A percentile compares a stretch with the other conserved stretches of the same genome.
These are phyloP conservation scores for Schoenoplectus triqueter DNA, from an alignment of 202 grass and related monocot species.

Conservation along the genomic window DNA sequence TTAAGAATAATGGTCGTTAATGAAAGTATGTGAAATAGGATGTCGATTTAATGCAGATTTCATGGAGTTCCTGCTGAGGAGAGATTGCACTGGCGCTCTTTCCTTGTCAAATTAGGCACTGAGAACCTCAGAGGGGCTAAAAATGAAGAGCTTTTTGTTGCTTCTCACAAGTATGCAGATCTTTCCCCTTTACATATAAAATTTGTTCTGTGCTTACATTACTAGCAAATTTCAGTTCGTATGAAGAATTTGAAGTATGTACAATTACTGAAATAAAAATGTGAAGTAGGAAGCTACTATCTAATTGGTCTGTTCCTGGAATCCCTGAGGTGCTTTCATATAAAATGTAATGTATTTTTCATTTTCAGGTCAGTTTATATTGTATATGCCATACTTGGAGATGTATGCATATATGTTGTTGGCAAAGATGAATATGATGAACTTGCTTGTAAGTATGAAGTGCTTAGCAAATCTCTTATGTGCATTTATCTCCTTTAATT, in stretches of 20 bases:
- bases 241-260: neutral
- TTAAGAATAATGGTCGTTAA: neutral
- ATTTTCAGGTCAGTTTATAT: conserved; percentile 82
- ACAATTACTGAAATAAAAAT: conserved; percentile 7
- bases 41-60: conserved; percentile 51
- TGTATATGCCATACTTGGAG: conserved; percentile 90
- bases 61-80: conserved; percentile 96
- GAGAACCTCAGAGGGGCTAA: conserved; percentile 94
- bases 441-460: conserved; percentile 74
- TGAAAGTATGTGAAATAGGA: neutral
- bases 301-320: neutral
- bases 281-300: neutral
- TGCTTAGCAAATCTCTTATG: neutral
- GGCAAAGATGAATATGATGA: conserved; percentile 99
- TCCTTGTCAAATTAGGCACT: conserved; percentile 83
- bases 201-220: neutral
- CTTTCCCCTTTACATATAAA: neutral
- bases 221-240: neutral
- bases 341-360: conserved; percentile 4
- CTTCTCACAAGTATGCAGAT: conserved; percentile 75
- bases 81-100: conserved; percentile 92
- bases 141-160: conserved; percentile 89
- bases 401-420: conserved; percentile 88
- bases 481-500: neutral
- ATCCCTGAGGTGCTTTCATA: neutral